Base-by-base conservation (phyloP, 208 protist genomes). In the Leptomonas pyrrhocoris region DNA sequence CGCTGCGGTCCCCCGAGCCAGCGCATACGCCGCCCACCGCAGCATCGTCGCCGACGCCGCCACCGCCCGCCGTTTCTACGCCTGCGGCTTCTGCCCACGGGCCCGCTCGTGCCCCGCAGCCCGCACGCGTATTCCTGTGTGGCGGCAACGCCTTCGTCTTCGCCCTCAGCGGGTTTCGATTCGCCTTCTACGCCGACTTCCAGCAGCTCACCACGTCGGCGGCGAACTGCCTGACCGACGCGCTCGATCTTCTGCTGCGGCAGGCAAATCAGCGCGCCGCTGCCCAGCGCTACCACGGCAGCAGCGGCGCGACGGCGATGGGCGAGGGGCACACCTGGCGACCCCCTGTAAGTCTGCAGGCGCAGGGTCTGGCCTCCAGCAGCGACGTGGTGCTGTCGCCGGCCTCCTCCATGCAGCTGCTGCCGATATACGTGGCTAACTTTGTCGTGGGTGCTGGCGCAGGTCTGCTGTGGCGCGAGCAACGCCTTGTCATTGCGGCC, bases 151-250 rank as follows among this genome's bases (percentile, higher is more conserved):
- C 55, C 62, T 67, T 86, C 51, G 62, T 73, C 36, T 85, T 84
- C 61, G 85, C 83, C 16, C 68, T 91, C 43, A 64, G 76, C 28
- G 85, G 85, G 2, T 88, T 86, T 36, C 83, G 83, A 31, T 83
- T 80, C 19, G 48, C 49, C 36, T 79, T 74, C 73, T 70, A 76
- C 54, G 38, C 53, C n/a, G 78, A 84, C 21, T 21, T 51, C n/a
- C 72, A 64, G 34, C 75, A 88, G 54, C 42, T 79, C 25, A 65
- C 46, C 25, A 76, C 71, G 25, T 63, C 74, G 11, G 65, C 55
- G 36, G 81, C 71, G 57, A 77, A 75, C 56, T 70, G 51, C 51
- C 27, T 73, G 12, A 67, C 74, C 6, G 79, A 84, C 21, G 53
- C 34, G 34, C 31, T 84, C 4, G 54, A 73, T 36, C 36, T 71